Conservation (phyloP, 176 grass and related monocot species). For the Oryza officinalis region DNA sequence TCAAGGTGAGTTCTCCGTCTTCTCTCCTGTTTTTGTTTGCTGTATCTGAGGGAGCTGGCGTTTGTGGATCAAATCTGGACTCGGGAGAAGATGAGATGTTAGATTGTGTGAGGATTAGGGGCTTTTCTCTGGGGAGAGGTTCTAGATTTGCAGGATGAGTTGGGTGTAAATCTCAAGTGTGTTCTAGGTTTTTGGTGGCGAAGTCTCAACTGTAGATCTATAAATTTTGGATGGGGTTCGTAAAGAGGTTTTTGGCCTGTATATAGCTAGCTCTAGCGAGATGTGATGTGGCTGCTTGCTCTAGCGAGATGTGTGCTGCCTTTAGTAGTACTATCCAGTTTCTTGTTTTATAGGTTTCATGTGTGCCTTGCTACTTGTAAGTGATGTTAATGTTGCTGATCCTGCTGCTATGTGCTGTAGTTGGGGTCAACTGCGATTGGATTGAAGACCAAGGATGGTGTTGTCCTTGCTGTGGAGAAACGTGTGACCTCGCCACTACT, state of each 20-base stretch:
- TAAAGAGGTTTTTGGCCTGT: not conserved
- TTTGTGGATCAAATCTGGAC: slow-evolving; percentile 6
- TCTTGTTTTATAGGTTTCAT: too few relatives aligned
- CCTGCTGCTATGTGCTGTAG: slow-evolving; percentile 32
- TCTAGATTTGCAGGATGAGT: not conserved
- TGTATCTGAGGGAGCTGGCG: not conserved
- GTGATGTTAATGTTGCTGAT: slow-evolving; percentile 10
- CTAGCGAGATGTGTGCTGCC: not conserved
- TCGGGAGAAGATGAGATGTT: not conserved
- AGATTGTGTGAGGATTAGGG: not conserved
- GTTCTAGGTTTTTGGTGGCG: not conserved
- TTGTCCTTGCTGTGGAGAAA: slow-evolving; percentile 95
- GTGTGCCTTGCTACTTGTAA: not conserved
- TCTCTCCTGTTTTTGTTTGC: not conserved
- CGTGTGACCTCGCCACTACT: slow-evolving; percentile 88
- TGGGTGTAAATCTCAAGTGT: not conserved
- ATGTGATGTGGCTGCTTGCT: not conserved
- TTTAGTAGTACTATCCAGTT: too few relatives aligned
- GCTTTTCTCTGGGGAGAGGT: not conserved
- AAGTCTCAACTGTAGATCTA: not conserved
- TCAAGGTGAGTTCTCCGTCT: slow-evolving; percentile 56
- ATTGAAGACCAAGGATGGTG: slow-evolving; percentile 90
- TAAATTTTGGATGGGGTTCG: not conserved
- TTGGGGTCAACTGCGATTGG: slow-evolving; percentile 90
- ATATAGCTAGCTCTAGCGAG: not conserved